Evolutionary conservation across 1,284 basidiomycete species (phyloP), one percentile per base, ranked within the genome.

Genomic region (Leucoagaricus sp.): DNA sequence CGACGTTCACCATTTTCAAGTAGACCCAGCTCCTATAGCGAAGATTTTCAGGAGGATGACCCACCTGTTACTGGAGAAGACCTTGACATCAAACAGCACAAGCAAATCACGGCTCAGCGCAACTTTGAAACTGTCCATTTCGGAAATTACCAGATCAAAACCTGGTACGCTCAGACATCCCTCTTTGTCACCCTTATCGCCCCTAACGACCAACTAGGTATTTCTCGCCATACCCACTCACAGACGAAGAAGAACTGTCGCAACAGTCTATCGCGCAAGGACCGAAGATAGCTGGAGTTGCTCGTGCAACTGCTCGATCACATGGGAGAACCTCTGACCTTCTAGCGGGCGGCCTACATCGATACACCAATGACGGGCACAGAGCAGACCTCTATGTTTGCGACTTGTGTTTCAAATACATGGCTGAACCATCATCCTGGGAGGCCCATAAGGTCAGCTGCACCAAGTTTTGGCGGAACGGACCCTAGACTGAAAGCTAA

Each of bases 331-430:
- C 87, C 1, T 85, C 83, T 26, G 89, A 93, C 61, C 67, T 93
- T 41, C 73, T 90, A 21, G 82, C 84, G 0, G 84, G 84, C 17
- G 83, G 86, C 2, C 72, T 88, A 44, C 76, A 79, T 13, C 78
- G 85, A 44, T 77, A 78, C n/a, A 75, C 77, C 55, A 69, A 68
- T 15, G 77, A 73, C 2, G 85, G 86, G 59, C 77, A 77, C 49
- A 45, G 36, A 25, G 76, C 82, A 8, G 70, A 79, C 31, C 69
- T 94, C 23, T 94, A 87, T 83, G 91, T 96, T 17, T 96, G 94
- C 68, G 89, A 94, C 60, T 83, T 89, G 56, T 99, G 96, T 75
- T 97, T 98, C 86, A 98, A 97, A 74, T 99, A 98, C 71, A 94
- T 96, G 89, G 76, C 84, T 2, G 88, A 93, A 40, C 81, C 84